These are phyloP conservation scores for Moesziomyces aphidis DNA, from an alignment of 1,284 basidiomycete genomes.

Conservation along the genomic window DNA sequence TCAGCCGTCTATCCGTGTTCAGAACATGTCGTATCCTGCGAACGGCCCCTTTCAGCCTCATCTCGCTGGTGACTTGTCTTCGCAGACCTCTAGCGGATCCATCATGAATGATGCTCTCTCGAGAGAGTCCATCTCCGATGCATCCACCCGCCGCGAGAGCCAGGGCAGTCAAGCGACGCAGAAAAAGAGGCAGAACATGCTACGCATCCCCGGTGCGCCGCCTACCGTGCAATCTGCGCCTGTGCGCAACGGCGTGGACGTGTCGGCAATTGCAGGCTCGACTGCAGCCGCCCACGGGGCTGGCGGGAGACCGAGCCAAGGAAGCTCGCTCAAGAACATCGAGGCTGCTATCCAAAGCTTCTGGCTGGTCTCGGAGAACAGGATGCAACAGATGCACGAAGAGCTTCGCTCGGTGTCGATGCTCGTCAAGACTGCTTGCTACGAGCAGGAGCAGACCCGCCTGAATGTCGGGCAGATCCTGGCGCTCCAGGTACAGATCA, in stretches of 20 bases:
- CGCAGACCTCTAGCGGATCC: background rate
- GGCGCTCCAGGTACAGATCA: constrained; percentile 20
- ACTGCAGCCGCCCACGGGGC: background rate
- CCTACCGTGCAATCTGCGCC: background rate
- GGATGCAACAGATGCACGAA: constrained; percentile 16
- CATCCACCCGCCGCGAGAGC: background rate
- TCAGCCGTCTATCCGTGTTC: background rate
- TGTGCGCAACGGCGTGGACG: background rate
- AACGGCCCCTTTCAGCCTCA: background rate
- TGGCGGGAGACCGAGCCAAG: background rate
- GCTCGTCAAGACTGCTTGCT: background rate
- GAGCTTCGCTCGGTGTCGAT: constrained; percentile 7
- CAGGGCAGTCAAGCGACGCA: background rate
- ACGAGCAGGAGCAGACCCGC: constrained; percentile 11
- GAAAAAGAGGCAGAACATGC: background rate
- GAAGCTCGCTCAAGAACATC: constrained; percentile 8
- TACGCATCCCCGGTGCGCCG: background rate
- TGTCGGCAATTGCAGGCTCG: background rate
- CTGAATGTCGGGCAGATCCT: constrained; percentile 6
- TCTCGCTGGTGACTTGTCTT: background rate
- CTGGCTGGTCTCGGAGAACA: constrained; percentile 27
- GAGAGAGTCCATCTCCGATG: background rate
- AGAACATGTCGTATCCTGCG: background rate
- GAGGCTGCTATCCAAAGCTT: constrained; percentile 26
- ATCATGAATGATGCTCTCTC: background rate